Evolutionary conservation across 2,329 filamentous ascomycete species (phyloP).

Genomic region (Fusarium anthophilum): DNA sequence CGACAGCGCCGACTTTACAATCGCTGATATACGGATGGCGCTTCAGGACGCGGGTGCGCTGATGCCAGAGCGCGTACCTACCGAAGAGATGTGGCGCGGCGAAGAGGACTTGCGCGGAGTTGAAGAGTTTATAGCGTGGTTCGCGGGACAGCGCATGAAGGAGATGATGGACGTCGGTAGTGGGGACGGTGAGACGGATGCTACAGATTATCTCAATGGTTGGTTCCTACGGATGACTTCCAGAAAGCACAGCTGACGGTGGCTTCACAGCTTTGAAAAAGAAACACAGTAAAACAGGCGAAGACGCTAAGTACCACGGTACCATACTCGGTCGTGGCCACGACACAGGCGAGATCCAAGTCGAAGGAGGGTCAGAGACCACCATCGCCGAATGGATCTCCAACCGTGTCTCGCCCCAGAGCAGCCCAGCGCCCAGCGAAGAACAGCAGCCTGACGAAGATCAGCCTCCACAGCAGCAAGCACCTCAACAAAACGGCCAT

Average conservation of each 20-base stretch:
- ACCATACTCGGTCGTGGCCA: slow-evolving; percentile 80
- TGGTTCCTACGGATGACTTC: slow-evolving; percentile 31
- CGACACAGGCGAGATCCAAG: slow-evolving; percentile 76
- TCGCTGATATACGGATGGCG: slow-evolving; percentile 86
- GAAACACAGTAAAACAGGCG: slow-evolving; percentile 89
- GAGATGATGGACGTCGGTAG: slow-evolving; percentile 86
- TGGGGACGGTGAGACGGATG: slow-evolving; percentile 71
- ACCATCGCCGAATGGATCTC: slow-evolving; percentile 52
- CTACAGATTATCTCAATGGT: slow-evolving; percentile 77
- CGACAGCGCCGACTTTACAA: slow-evolving; percentile 55
- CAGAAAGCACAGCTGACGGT: slow-evolving; percentile 51
- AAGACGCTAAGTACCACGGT: slow-evolving; percentile 85
- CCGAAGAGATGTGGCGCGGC: slow-evolving; percentile 74
- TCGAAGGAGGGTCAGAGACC: slow-evolving; percentile 74
- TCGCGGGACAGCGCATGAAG: slow-evolving; percentile 74
- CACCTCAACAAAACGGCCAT: slow-evolving; percentile 38
- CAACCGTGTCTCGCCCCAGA: slow-evolving; percentile 39
- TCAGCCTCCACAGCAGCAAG: slow-evolving; percentile 6
- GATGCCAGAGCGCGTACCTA: slow-evolving; percentile 70
- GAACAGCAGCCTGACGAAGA: slow-evolving; percentile 7
- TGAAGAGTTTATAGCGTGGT: slow-evolving; percentile 82
- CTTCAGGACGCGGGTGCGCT: slow-evolving; percentile 83
- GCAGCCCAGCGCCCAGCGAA: slow-evolving; percentile 11
- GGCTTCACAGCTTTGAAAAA: slow-evolving; percentile 76
- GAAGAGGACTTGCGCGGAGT: slow-evolving; percentile 83